Conservation (phyloP, 345 rosid genomes). For the Eucalyptus regnans region DNA sequence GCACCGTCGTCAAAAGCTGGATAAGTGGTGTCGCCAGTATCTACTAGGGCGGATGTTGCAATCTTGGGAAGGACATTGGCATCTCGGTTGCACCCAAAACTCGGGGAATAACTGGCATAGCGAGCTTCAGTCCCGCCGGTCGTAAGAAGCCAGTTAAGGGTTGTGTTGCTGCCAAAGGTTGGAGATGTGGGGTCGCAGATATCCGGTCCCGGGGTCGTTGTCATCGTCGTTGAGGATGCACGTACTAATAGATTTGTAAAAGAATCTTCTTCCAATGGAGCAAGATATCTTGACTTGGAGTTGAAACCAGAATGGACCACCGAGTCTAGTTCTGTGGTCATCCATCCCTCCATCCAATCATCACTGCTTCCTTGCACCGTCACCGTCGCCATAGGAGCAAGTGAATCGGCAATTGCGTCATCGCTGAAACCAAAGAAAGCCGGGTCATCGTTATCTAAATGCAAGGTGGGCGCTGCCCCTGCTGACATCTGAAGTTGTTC, state of each 20-base stretch:
- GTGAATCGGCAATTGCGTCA: background rate
- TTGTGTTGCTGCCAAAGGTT: no score
- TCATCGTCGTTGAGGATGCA: no score
- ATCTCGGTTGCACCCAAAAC: background rate
- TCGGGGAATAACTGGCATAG: background rate
- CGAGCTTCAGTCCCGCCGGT: no score
- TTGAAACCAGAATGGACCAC: no score
- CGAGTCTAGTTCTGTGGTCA: background rate
- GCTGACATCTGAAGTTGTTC: background rate
- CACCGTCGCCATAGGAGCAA: background rate
- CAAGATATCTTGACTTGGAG: no score
- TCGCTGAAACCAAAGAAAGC: rapidly evolving
- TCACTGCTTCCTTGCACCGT: background rate
- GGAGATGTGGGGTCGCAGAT: no score
- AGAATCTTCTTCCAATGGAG: no score
- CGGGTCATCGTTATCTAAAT: background rate
- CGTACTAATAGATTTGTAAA: no score
- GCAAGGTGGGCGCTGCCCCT: background rate
- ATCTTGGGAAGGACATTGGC: background rate
- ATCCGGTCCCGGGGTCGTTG: no score
- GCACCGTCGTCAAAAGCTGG: background rate
- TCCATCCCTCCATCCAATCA: background rate
- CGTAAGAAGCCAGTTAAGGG: no score
- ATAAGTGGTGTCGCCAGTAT: background rate
- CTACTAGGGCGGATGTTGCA: background rate